Base-by-base conservation (phyloP, 176 grass and related monocot genomes). In the Oryza longistaminata region DNA sequence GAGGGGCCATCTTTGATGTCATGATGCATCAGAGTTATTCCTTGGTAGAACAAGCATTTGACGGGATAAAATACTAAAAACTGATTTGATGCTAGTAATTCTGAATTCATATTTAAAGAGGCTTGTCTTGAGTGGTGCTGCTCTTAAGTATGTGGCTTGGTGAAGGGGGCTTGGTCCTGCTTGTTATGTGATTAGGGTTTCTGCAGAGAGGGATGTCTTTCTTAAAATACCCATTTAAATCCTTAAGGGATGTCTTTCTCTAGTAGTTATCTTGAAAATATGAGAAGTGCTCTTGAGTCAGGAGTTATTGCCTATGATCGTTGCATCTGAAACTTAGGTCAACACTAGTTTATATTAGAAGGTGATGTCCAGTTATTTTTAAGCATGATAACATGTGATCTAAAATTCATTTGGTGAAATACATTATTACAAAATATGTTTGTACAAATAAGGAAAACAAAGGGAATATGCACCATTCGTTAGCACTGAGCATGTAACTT, bases 61-160 rank as follows among this genome's bases (percentile, higher is more conserved):
- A 74, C 34, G 73, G 70, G 27, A 74, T 62, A 61, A 66, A 81
- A 85, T 37, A 3, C 60, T 60, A 58, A 68, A 81, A 82, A 40
- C 10, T 68, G 65, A 26, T 39, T 35, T 4, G 31, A 16, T 45
- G 14, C 37, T 80, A 15, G 2, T 14, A 48, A 76, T 82, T 76
- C 14, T 58, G 9, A 80, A 39, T 53, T 49, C 26, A 33, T 82
- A 44, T 62, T 45, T 62, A 68, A 79, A 34, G 12, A 80, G 27
- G 29, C 24, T 88, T 70, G 15, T 43, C 49, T 85, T 48, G 69
- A 75, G 16, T 45, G 9, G 37, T 82, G 24, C 6, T 71, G 33
- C 7, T 40, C 15, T 60, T 82, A 71, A 71, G 34, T 29, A 73
- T 48, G 39, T 33, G 42, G 39, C 39, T 42, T 82, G 22, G 15